A percentile compares a stretch with the other conserved stretches of the same genome.
Conservation (phyloP, 768 basidiomycete species). For the Lanmaoa rubissima region DNA sequence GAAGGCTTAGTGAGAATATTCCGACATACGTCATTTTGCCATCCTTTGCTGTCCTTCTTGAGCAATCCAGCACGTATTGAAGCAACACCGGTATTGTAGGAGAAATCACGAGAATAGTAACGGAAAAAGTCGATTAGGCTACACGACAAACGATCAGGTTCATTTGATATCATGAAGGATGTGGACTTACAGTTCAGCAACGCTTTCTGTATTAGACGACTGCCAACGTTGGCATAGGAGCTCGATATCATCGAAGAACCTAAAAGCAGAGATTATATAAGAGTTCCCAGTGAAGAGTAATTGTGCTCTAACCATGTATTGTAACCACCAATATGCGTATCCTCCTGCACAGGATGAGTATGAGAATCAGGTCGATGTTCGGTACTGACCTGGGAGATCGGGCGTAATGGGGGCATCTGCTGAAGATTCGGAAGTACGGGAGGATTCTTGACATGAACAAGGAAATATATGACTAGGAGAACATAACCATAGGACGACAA, state of each 20-base stretch:
- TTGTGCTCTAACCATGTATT: constrained; percentile 65
- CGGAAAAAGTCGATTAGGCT: constrained; percentile 98
- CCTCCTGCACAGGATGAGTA: constrained; percentile 50
- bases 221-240: constrained; percentile 89
- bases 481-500: constrained; percentile 97
- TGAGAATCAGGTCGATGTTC: constrained; percentile 7
- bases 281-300: constrained; percentile 6
- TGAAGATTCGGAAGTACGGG: constrained; percentile 95
- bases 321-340: constrained; percentile 74
- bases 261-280: constrained; percentile 27
- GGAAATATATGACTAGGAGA: constrained; percentile 95
- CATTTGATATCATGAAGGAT: neutral
- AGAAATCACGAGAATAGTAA: constrained; percentile 92
- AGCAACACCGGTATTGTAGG: constrained; percentile 86
- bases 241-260: constrained; percentile 98
- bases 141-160: constrained; percentile 9
- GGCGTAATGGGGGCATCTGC: constrained; percentile 88
- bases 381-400: constrained; percentile 68
- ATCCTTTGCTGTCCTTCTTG: constrained; percentile 91
- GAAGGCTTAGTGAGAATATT: neutral
- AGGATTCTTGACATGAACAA: constrained; percentile 96
- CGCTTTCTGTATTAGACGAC: constrained; percentile 88
- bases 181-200: constrained; percentile 81
- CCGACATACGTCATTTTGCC: constrained; percentile 84
- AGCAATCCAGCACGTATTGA: constrained; percentile 87